Conservation (phyloP, 176 grass and related monocot genomes). For the Triticum urartu region DNA sequence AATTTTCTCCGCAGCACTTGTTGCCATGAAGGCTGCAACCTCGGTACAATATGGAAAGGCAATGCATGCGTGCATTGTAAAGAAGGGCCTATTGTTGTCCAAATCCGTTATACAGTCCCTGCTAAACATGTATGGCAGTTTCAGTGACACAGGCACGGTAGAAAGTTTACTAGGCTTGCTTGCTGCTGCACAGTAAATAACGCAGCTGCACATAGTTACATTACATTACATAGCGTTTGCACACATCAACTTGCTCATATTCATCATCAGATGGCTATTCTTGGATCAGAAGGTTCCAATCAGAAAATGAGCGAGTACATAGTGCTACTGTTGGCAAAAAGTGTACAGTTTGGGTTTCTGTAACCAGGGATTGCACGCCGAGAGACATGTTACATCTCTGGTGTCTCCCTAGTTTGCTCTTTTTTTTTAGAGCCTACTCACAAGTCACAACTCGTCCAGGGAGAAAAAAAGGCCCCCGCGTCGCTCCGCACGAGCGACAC, state of each 20-base stretch:
- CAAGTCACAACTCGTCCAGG: too few relatives aligned
- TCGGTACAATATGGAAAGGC: constrained; percentile 27
- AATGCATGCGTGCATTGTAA: constrained; percentile 36
- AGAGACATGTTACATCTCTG: background rate
- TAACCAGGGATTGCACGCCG: background rate
- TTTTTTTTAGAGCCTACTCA: background rate
- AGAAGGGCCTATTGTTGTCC: constrained; percentile 39
- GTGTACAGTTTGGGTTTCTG: background rate
- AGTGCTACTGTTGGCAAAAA: background rate
- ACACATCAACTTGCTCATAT: constrained; percentile 12
- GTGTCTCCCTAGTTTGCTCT: constrained; percentile 3
- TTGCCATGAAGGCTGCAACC: constrained; percentile 17
- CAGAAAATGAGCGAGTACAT: background rate
- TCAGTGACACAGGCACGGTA: constrained; percentile 1
- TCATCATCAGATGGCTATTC: background rate
- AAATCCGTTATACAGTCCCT: constrained; percentile 29
- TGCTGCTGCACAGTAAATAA: constrained; percentile 28
- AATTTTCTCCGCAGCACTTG: constrained; percentile 54
- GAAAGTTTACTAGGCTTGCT: constrained; percentile 37
- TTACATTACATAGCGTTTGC: background rate
- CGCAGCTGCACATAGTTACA: constrained; percentile 1
- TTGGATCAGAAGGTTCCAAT: constrained; percentile 21
- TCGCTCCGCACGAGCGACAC: too few relatives aligned
- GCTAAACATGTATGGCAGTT: constrained; percentile 44
- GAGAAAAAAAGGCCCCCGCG: too few relatives aligned